Base-by-base conservation (phyloP, 1,139 yeast genomes). In the Geotrichum cucujoidarum region DNA sequence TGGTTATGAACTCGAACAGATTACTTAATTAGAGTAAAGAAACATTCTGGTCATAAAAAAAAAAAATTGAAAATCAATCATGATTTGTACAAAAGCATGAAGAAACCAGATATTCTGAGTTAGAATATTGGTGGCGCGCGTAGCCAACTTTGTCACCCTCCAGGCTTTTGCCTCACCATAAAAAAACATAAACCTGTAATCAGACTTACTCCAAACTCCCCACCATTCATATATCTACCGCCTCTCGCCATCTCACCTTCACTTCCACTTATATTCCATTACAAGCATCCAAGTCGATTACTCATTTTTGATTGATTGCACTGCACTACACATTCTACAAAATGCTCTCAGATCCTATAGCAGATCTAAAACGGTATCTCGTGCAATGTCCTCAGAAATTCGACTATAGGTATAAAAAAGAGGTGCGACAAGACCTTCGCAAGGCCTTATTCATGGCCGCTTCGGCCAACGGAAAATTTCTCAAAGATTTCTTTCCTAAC, bases 371-470 rank as follows among this genome's bases (percentile, higher is more conserved):
- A 34, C 49, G 52, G 44, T 62, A 57, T 41, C 53, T 64, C 46
- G 56, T 62, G 43, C 51, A 55, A 44, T 55, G 60, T 32, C 69
- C 70, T 2, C 52, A 47, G 41, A 49, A 51, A 35, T 58, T 54
- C 49, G 56, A 55, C 32, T 59, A 52, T 52, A 46, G 54, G 29
- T 61, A 58, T 43, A 56, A 57, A 34, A 49, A 52, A 7, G 38
- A 34, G 18, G 62, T 60, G 63, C 69, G 36, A 60, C 75, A 45
- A 63, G 63, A 43, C 67, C 71, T 39, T 66, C 64, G 84, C 43
- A 66, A 74, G 44, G 74, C 75, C 2, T 62, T 84, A 36, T 78
- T 75, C 57, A 62, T 70, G 48, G 71, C 83, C 1, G 71, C 79
- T 2, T 71, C 87, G 1, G 59, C 66, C 48, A 64, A 71, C 41